Evolutionary conservation across 345 rosid genomes (phyloP).

Genomic region (Eucalyptus pauciflora): DNA sequence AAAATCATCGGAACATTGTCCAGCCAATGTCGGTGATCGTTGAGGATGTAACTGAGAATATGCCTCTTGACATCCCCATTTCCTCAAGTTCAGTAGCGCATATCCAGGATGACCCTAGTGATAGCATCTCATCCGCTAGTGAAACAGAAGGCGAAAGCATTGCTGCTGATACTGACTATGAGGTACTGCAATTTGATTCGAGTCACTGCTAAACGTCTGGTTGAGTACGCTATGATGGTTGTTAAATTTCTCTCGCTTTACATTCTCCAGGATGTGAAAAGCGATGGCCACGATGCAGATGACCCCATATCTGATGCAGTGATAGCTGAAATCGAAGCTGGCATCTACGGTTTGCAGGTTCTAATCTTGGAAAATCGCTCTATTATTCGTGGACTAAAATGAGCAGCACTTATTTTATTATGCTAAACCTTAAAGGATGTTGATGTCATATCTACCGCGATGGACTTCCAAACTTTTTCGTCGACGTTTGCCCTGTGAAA

Average conservation of each 20-base stretch:
- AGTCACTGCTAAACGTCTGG: not conserved
- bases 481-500: not conserved
- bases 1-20: not conserved
- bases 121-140: slow-evolving; percentile 15
- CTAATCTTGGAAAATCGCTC: not conserved
- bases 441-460: not conserved
- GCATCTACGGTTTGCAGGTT: slow-evolving; percentile 70
- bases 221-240: not conserved
- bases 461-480: not conserved
- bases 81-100: slow-evolving; percentile 25
- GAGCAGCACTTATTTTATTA: not conserved
- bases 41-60: slow-evolving; percentile 60
- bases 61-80: slow-evolving; percentile 16
- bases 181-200: slow-evolving; percentile 25
- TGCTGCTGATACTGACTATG: slow-evolving; percentile 18
- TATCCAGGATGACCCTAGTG: slow-evolving; percentile 22
- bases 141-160: slow-evolving; percentile 12
- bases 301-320: slow-evolving; percentile 46
- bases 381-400: not conserved
- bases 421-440: not conserved
- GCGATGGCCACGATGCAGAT: slow-evolving; percentile 15
- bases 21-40: slow-evolving; percentile 7
- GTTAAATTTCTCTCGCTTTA: not conserved
- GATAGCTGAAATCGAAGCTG: slow-evolving; percentile 69
- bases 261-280: slow-evolving; percentile 24